Conservation (phyloP, 495 filamentous ascomycete genomes). For the Penicillium tannophilum region DNA sequence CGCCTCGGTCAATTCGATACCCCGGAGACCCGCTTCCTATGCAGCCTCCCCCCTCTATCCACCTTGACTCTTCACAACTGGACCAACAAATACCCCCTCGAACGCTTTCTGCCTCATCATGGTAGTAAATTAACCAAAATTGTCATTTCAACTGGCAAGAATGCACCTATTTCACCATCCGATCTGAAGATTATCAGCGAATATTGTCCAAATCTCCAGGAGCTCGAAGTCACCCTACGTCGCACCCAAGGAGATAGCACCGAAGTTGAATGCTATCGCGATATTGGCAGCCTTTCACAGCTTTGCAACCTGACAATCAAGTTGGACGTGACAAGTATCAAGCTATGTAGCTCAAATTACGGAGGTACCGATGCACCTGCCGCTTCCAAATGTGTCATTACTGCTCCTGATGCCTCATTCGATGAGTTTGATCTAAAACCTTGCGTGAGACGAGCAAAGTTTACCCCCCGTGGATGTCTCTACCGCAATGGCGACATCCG, state of each 20-base stretch:
- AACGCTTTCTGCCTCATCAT: background rate
- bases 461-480: background rate
- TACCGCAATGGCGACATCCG: constrained; percentile 1
- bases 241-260: background rate
- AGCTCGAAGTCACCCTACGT: background rate
- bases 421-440: background rate
- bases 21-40: background rate
- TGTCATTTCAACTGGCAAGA: background rate
- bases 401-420: background rate
- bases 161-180: background rate
- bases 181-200: background rate
- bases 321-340: background rate
- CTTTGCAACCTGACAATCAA: background rate
- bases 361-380: background rate
- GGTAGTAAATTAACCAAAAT: background rate
- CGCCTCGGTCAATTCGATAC: background rate
- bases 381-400: background rate
- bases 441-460: background rate
- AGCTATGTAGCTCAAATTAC: background rate
- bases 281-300: background rate
- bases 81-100: background rate
- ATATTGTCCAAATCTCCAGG: background rate
- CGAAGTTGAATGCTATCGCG: background rate
- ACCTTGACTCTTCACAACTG: background rate
- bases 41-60: background rate